Evolutionary conservation across 805 yeast species (phyloP).

Genomic region (Metschnikowia colocasiae): DNA sequence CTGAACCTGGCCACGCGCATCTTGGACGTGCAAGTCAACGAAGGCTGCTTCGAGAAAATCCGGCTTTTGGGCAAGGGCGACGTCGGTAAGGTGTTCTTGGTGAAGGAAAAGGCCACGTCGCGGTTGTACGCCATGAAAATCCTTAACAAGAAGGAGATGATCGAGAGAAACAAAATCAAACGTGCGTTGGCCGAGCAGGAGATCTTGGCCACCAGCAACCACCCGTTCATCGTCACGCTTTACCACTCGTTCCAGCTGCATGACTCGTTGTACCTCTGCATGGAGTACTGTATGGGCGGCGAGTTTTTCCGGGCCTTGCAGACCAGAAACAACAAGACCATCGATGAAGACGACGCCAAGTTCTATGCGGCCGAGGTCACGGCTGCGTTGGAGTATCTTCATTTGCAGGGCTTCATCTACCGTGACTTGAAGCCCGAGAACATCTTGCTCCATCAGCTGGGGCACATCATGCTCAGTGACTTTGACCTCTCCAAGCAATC

Average conservation of each 20-base stretch:
- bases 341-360: slow-evolving; percentile 81
- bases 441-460: slow-evolving; percentile 89
- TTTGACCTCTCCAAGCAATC: slow-evolving; percentile 93
- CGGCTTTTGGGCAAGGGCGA: slow-evolving; percentile 94
- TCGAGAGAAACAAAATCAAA: slow-evolving; percentile 89
- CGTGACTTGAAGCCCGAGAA: slow-evolving; percentile 97
- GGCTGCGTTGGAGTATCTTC: slow-evolving; percentile 93
- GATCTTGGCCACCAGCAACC: slow-evolving; percentile 89
- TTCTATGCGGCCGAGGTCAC: slow-evolving; percentile 97
- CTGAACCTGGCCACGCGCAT: slow-evolving; percentile 72
- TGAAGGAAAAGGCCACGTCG: slow-evolving; percentile 71
- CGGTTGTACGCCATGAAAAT: slow-evolving; percentile 91
- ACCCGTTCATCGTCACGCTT: slow-evolving; percentile 93
- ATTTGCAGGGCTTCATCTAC: slow-evolving; percentile 94
- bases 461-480: slow-evolving; percentile 96
- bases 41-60: slow-evolving; percentile 83
- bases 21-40: slow-evolving; percentile 76
- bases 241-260: slow-evolving; percentile 95
- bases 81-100: slow-evolving; percentile 94
- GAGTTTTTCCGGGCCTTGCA: slow-evolving; percentile 96
- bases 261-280: slow-evolving; percentile 85
- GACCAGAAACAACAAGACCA: slow-evolving; percentile 81
- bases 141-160: slow-evolving; percentile 86
- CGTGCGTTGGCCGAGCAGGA: slow-evolving; percentile 96
- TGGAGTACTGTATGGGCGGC: slow-evolving; percentile 99